Conservation (phyloP, 2,329 filamentous ascomycete genomes). For the Pseudogymnoascus sp. region DNA sequence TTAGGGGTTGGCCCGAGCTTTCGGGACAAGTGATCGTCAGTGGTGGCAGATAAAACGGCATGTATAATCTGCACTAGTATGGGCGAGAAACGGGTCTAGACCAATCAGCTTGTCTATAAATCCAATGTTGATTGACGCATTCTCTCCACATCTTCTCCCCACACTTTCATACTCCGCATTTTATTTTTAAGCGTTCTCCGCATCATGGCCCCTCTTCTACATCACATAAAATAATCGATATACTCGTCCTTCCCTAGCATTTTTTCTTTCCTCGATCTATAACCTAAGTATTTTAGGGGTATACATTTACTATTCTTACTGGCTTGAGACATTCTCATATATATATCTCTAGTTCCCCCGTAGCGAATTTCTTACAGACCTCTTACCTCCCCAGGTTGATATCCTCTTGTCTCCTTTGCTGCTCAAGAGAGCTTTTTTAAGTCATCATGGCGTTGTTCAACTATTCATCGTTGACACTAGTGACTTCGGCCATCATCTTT, state of each 20-base stretch:
- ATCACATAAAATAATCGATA: not conserved
- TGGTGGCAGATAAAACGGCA: not conserved
- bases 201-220: not conserved
- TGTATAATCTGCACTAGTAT: not conserved
- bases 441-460: not conserved
- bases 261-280: not conserved
- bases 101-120: not conserved
- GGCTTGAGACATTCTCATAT: not conserved
- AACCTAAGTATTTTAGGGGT: not conserved
- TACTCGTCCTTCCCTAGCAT: not conserved
- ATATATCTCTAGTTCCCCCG: not conserved
- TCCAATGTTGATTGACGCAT: not conserved
- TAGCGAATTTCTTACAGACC: not conserved
- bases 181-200: not conserved
- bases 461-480: not conserved
- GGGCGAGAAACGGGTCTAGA: not conserved
- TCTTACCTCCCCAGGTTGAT: not conserved
- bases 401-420: conserved; percentile 16
- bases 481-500: not conserved
- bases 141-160: not conserved
- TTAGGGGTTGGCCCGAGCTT: not conserved
- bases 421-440: not conserved
- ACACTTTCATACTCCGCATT: not conserved
- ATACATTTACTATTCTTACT: not conserved
- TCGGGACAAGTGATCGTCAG: not conserved